A percentile compares a stretch with the other conserved stretches of the same genome.
phyloP scores from a whole-genome alignment of 805 yeast genomes.

The Lipomyces sp. region DNA sequence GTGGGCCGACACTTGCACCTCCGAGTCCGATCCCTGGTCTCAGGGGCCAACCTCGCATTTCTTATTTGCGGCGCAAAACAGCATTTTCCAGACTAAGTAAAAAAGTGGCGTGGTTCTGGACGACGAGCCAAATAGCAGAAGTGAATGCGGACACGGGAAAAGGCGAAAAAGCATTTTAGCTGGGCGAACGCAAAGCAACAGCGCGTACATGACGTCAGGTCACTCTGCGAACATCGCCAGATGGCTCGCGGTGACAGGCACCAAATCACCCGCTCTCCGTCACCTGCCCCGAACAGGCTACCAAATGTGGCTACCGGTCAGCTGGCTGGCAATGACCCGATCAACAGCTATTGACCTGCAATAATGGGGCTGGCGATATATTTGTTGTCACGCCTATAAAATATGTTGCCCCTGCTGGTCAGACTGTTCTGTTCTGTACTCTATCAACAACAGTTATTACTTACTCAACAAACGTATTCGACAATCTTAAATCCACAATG shows the following conservation, averaged over 20 bases:
- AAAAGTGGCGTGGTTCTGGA: not conserved
- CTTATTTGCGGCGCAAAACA: not conserved
- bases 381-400: not conserved
- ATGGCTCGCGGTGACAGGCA: not conserved
- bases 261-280: constrained; percentile 3
- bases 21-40: not conserved
- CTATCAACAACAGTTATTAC: not conserved
- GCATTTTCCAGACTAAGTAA: not conserved
- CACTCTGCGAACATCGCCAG: not conserved
- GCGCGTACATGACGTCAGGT: not conserved
- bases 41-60: not conserved
- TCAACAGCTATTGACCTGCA: not conserved
- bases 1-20: not conserved
- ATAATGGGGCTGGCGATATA: not conserved
- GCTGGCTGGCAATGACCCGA: not conserved
- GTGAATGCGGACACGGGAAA: not conserved
- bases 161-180: too few species aligned
- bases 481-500: not conserved
- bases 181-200: too few species aligned
- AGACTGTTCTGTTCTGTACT: not conserved
- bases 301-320: not conserved
- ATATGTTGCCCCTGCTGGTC: not conserved
- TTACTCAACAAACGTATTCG: not conserved
- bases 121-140: not conserved
- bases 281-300: not conserved